Base-by-base conservation (phyloP, 179 eudicot genomes). In the Actinidia polygama region DNA sequence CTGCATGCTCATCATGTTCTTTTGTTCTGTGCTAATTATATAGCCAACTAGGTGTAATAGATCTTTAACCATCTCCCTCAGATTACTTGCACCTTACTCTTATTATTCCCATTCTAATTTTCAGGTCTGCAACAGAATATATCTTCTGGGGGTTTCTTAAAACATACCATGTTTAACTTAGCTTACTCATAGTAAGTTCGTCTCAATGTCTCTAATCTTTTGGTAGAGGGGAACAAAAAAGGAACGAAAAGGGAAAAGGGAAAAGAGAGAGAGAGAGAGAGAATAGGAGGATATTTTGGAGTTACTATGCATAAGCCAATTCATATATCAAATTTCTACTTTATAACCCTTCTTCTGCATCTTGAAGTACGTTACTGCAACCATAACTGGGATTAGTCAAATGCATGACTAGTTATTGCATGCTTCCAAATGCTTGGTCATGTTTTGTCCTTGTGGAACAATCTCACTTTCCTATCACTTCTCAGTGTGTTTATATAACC, bases 101-200 rank as follows among this genome's bases (percentile, higher is more conserved):
- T 51, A 26, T 68, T 66, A 67, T 73, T 84, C 44, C 73, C 54
- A 0, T 66, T 63, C 57, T 19, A 24, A 76, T 80, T 76, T 84
- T 75, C 89, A 96, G 99, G 98, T 69, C 86, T 96, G 91, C 90
- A 89, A 79, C 96, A 94, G 82, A 94, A 96, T 87, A 88, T 96
- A 59, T 81, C 94, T 66, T 82, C 96, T 47, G 98, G 99, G n/a
- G 93, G 99, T 84, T 63, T 88, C 75, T 55, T 96, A 79, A 96
- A 90, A 81, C 85, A 85, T 73, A 77, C 88, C 10, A 40, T 94
- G 83, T 96, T 96, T 83, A 86, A 88, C 74, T 54, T 90, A 61
- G 99, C 97, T 57, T 94, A 89, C 88, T 85, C 93, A 57, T 89
- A 90, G 99, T 96, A 90, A 85, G 93, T 89, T 79, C 24, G n/a